Percentiles rank a stretch among this genome's conserved stretches.
phyloP scores from a whole-genome alignment of 2,329 filamentous ascomycete species.

The Myriangium duriaei region DNA sequence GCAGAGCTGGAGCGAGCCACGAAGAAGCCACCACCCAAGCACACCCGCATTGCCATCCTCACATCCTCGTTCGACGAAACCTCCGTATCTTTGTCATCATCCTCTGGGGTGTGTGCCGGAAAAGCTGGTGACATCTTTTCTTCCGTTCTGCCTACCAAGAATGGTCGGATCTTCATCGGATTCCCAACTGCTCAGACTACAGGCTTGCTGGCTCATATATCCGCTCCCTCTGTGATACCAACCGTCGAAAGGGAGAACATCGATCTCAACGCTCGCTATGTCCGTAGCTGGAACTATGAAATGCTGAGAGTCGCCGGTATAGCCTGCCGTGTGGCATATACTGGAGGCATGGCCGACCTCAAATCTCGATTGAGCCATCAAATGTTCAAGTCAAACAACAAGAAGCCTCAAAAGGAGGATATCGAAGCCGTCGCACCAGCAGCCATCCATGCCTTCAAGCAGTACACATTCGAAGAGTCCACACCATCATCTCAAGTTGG shows the following conservation, averaged over 20 bases:
- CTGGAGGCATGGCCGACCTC: conserved; percentile 72
- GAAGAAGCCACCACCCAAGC: conserved; percentile 88
- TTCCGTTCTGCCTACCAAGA: conserved; percentile 78
- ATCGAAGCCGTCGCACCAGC: conserved; percentile 60
- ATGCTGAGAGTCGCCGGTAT: conserved; percentile 86
- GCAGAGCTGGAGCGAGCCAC: conserved; percentile 87
- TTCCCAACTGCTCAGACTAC: conserved; percentile 98
- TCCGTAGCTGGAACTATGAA: conserved; percentile 90
- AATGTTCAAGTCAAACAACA: conserved; percentile 18
- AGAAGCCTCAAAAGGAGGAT: conserved; percentile 47
- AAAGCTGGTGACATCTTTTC: conserved; percentile 70
- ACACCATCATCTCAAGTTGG: conserved; percentile 78
- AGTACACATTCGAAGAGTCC: conserved; percentile 80
- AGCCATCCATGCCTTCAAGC: conserved; percentile 70
- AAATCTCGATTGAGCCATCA: conserved; percentile 38
- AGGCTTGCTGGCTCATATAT: conserved; percentile 84
- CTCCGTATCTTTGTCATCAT: conserved; percentile 47
- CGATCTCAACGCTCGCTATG: conserved; percentile 88
- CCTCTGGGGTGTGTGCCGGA: conserved; percentile 36
- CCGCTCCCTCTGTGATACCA: conserved; percentile 88
- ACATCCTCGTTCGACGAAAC: conserved; percentile 84
- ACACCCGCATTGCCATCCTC: conserved; percentile 72
- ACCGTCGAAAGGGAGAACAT: conserved; percentile 96
- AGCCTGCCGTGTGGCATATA: conserved; percentile 75
- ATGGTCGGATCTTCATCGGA: conserved; percentile 88